A percentile compares a stretch with the other conserved stretches of the same genome.
Evolutionary conservation across 1,139 yeast genomes (phyloP).

Genomic region (Pichia terricola): DNA sequence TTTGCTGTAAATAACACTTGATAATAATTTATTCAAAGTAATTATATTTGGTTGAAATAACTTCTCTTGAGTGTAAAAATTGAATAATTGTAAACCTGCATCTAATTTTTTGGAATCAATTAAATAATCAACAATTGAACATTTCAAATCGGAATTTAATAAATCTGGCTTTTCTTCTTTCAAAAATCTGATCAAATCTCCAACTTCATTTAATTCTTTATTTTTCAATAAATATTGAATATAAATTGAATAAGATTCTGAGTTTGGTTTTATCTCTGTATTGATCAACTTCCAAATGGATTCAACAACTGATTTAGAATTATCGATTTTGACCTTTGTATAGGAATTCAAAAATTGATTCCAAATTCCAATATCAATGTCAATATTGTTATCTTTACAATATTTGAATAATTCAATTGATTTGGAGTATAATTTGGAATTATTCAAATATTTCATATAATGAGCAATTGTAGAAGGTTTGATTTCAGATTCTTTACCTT

Average conservation of each 20-base stretch:
- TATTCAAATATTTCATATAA: slow-evolving; percentile 12
- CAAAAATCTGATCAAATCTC: slow-evolving; percentile 26
- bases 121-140: slow-evolving; percentile 19
- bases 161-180: slow-evolving; percentile 16
- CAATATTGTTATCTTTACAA: slow-evolving; percentile 10
- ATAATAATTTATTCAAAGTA: slow-evolving; percentile 33
- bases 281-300: slow-evolving; percentile 31
- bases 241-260: slow-evolving; percentile 31
- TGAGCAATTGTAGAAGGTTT: slow-evolving; percentile 10
- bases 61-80: slow-evolving; percentile 11
- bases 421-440: slow-evolving; percentile 8
- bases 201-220: slow-evolving; percentile 25
- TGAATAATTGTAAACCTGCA: slow-evolving; percentile 20
- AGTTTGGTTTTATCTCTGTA: slow-evolving; percentile 17
- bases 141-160: slow-evolving; percentile 16
- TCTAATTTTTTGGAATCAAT: slow-evolving; percentile 12
- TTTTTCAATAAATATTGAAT: slow-evolving; percentile 28
- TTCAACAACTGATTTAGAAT: slow-evolving; percentile 24
- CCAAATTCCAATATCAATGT: slow-evolving; percentile 30
- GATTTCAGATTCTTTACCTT: slow-evolving; percentile 7
- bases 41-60: slow-evolving; percentile 25
- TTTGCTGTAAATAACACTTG: slow-evolving; percentile 23
- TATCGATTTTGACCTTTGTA: slow-evolving; percentile 23
- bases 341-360: slow-evolving; percentile 36
- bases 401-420: slow-evolving; percentile 18